Evolutionary conservation across 2,329 filamentous ascomycete genomes (phyloP).

Genomic region (Didymellaceae sp.): DNA sequence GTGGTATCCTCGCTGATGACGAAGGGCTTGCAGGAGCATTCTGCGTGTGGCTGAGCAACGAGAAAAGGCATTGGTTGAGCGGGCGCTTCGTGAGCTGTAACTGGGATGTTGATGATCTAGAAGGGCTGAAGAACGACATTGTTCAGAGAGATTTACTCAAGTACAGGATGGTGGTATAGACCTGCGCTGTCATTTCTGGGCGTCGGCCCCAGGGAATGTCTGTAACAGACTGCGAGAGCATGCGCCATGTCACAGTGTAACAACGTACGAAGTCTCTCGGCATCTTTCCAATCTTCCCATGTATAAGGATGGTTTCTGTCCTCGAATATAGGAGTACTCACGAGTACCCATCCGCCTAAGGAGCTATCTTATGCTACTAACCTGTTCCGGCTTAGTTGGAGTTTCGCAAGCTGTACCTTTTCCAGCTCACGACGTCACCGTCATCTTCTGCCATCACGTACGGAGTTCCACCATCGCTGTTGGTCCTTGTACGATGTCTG

Average conservation of each 20-base stretch:
- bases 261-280: too few relatives aligned
- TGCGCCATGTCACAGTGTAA: too few relatives aligned
- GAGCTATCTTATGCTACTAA: neutral
- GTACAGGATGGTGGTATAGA: constrained; percentile 16
- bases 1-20: constrained; percentile 24
- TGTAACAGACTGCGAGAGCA: too few relatives aligned
- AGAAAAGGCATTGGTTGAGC: constrained; percentile 31
- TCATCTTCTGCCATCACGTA: neutral
- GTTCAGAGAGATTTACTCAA: constrained; percentile 15
- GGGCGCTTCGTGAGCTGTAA: constrained; percentile 33
- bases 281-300: too few relatives aligned
- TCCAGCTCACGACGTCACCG: neutral
- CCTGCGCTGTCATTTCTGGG: too few relatives aligned
- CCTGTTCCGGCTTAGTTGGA: neutral
- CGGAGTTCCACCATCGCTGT: neutral
- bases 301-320: too few relatives aligned
- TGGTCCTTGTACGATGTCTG: neutral
- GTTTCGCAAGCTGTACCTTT: neutral
- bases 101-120: constrained; percentile 39
- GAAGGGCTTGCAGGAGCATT: constrained; percentile 36
- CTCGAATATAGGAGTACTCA: neutral
- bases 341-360: neutral
- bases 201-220: too few relatives aligned
- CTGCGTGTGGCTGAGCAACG: constrained; percentile 33
- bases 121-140: constrained; percentile 13